phyloP scores from a whole-genome alignment of 257 asterid species.

The Fraxinus excelsior region DNA sequence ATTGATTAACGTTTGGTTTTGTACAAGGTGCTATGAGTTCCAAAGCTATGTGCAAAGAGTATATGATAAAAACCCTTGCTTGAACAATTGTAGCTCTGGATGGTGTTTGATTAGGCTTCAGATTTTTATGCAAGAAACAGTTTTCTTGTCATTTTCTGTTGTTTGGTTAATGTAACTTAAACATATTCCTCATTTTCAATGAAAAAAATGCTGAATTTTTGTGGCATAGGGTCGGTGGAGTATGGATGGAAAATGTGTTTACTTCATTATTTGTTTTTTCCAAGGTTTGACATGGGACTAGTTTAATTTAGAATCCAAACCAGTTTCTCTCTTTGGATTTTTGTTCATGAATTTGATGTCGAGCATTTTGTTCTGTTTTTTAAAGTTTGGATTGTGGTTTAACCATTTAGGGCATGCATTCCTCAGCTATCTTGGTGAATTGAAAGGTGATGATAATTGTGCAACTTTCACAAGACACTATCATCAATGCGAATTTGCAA shows the following conservation, averaged over 20 bases:
- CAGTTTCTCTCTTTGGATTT: neutral
- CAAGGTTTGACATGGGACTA: neutral
- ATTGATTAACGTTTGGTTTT: neutral
- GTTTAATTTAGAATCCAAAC: neutral
- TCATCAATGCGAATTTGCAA: neutral
- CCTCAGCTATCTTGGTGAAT: neutral
- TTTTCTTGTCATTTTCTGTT: neutral
- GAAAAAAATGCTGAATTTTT: neutral
- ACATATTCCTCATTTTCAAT: neutral
- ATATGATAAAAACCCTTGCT: neutral
- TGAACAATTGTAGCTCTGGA: neutral
- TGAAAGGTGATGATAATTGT: neutral
- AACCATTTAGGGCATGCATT: neutral
- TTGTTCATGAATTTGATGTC: neutral
- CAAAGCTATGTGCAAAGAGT: neutral
- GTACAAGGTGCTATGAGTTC: neutral
- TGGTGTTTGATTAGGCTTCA: neutral
- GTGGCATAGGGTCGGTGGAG: neutral
- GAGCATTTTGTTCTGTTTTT: neutral
- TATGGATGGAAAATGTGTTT: neutral
- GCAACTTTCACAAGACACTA: neutral
- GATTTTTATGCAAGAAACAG: conserved; percentile 12
- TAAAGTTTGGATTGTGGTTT: neutral
- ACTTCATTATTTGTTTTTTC: neutral
- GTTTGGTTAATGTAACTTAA: neutral